phyloP scores from a whole-genome alignment of 2,329 filamentous ascomycete genomes.

The Tolypocladium tundrense region DNA sequence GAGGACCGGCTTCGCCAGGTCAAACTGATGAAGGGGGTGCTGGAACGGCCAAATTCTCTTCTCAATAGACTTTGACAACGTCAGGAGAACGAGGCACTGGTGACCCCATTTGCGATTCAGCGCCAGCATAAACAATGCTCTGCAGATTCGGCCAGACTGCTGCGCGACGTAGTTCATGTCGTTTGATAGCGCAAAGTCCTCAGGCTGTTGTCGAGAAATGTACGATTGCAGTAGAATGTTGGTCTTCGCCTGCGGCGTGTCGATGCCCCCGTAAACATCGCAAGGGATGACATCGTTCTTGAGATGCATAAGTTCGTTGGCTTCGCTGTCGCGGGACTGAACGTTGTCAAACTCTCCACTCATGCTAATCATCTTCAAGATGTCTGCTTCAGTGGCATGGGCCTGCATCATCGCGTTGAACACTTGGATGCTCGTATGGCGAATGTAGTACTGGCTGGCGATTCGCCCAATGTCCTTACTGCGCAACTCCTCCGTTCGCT shows the following conservation, averaged over 20 bases:
- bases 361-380: constrained; percentile 93
- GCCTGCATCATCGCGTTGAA: constrained; percentile 94
- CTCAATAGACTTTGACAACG: constrained; percentile 93
- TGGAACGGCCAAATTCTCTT: constrained; percentile 92
- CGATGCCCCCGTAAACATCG: constrained; percentile 62
- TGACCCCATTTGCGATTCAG: constrained; percentile 92
- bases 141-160: constrained; percentile 87
- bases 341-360: constrained; percentile 98
- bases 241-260: constrained; percentile 76
- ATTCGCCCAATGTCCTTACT: constrained; percentile 95
- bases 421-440: constrained; percentile 86
- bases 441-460: constrained; percentile 92
- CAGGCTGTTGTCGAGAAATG: constrained; percentile 76
- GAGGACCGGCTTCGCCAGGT: constrained; percentile 73
- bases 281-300: constrained; percentile 64
- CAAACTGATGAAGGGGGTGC: constrained; percentile 91
- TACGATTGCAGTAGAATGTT: constrained; percentile 93
- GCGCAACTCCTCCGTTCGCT: constrained; percentile 81
- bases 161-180: constrained; percentile 93
- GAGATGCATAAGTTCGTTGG: constrained; percentile 71
- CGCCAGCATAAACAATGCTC: constrained; percentile 94
- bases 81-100: constrained; percentile 83
- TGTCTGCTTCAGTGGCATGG: constrained; percentile 77
- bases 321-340: constrained; percentile 81
- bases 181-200: constrained; percentile 88